A percentile compares a stretch with the other conserved stretches of the same genome.
Evolutionary conservation across 176 grass and related monocot genomes (phyloP).

Genomic region (Zoysia japonica): DNA sequence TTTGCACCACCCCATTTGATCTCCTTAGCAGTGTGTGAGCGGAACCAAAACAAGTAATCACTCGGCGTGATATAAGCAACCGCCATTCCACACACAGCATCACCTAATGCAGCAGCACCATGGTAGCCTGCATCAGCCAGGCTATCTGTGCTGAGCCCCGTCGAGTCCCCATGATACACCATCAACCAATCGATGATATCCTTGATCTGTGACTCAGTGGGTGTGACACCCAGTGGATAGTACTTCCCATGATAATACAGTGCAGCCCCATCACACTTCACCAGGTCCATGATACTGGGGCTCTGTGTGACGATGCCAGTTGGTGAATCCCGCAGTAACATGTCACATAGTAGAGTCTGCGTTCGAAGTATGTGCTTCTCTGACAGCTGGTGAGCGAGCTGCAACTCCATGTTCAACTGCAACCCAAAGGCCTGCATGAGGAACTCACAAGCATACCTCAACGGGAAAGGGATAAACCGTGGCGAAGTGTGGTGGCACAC

Average conservation of each 20-base stretch:
- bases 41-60: slow-evolving; percentile 98
- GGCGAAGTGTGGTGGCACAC: slow-evolving; percentile 96
- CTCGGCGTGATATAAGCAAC: slow-evolving; percentile 83
- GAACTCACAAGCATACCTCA: slow-evolving; percentile 95
- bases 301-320: slow-evolving; percentile 93
- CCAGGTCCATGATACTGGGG: slow-evolving; percentile 97
- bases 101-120: slow-evolving; percentile 70
- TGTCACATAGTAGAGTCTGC: slow-evolving; percentile 93
- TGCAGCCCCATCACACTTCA: slow-evolving; percentile 95
- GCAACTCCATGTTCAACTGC: slow-evolving; percentile 98
- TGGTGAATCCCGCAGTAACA: slow-evolving; percentile 90
- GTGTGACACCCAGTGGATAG: slow-evolving; percentile 79
- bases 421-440: slow-evolving; percentile 95
- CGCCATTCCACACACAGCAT: slow-evolving; percentile 92
- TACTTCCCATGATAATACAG: slow-evolving; percentile 86
- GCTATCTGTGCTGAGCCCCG: slow-evolving; percentile 92
- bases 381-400: slow-evolving; percentile 77
- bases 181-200: slow-evolving; percentile 88
- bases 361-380: slow-evolving; percentile 93
- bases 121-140: slow-evolving; percentile 85
- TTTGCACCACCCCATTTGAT: slow-evolving; percentile 98
- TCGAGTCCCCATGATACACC: slow-evolving; percentile 73
- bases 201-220: slow-evolving; percentile 79
- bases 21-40: slow-evolving; percentile 93
- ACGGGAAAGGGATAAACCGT: slow-evolving; percentile 81